Conservation (phyloP, 2,329 filamentous ascomycete genomes). For the Calonectria naviculata region DNA sequence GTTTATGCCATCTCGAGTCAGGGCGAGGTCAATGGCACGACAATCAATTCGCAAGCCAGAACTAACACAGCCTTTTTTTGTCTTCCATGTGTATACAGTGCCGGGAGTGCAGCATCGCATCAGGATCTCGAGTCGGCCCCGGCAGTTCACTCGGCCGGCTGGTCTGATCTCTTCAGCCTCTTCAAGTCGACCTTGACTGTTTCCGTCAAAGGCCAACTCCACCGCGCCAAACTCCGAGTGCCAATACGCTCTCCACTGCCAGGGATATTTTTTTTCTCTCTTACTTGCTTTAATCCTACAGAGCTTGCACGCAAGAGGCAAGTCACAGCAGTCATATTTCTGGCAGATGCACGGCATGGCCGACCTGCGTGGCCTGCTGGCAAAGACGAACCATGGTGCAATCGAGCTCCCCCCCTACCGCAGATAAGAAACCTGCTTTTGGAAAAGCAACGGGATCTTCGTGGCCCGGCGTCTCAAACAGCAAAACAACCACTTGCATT, state of each 20-base stretch:
- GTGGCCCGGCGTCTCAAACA: neutral
- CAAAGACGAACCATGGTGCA: slow-evolving; percentile 2
- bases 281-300: neutral
- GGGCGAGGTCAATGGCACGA: neutral
- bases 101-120: slow-evolving; percentile 15
- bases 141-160: slow-evolving; percentile 20
- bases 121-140: slow-evolving; percentile 14
- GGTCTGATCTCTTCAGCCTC: slow-evolving; percentile 18
- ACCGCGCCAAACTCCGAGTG: slow-evolving; percentile 3
- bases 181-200: slow-evolving; percentile 13
- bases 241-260: slow-evolving; percentile 9
- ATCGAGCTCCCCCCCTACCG: neutral
- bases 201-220: slow-evolving; percentile 19
- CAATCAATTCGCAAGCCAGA: neutral
- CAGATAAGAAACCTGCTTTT: neutral
- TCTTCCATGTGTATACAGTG: neutral
- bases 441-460: slow-evolving; percentile 8
- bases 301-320: neutral
- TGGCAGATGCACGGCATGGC: slow-evolving; percentile 4
- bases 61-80: neutral
- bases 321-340: neutral
- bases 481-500: neutral
- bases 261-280: neutral
- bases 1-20: neutral
- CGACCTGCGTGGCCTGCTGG: neutral